Evolutionary conservation across 169 alveolate species (phyloP).

Genomic region (Amoebophrya sp.): DNA sequence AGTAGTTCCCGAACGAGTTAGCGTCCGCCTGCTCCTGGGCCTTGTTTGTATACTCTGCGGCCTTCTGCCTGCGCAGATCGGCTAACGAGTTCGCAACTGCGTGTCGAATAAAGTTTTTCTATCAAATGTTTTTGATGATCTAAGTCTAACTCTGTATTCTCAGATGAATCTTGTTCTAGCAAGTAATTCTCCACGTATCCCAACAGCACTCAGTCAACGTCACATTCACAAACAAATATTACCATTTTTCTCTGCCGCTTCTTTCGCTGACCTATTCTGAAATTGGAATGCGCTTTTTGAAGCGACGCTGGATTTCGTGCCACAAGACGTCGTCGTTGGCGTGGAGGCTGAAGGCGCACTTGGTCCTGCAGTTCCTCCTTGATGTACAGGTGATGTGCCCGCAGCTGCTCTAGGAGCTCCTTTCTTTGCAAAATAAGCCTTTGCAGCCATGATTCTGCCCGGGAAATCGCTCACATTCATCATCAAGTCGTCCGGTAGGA

Average conservation of each 20-base stretch:
- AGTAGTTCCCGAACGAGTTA: background rate
- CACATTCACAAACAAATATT: too few species aligned
- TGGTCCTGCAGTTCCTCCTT: too few species aligned
- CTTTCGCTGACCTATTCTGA: background rate
- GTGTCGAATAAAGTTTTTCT: too few species aligned
- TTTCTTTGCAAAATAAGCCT: background rate
- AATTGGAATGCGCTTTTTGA: background rate
- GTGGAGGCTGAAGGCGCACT: too few species aligned
- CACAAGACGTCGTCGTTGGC: background rate
- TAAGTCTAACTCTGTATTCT: too few species aligned
- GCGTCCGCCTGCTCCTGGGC: background rate
- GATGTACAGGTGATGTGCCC: too few species aligned
- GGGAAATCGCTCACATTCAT: background rate
- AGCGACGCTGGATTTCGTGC: background rate
- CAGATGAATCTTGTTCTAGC: too few species aligned
- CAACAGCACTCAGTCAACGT: too few species aligned
- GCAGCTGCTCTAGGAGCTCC: too few species aligned
- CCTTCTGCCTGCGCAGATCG: conserved; percentile 3
- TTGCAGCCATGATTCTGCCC: background rate
- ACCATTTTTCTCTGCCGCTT: background rate
- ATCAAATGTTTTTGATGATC: too few species aligned
- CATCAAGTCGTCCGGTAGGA: conserved; percentile 12
- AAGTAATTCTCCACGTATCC: too few species aligned
- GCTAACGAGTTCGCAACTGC: background rate
- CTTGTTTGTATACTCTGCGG: background rate